A percentile compares a stretch with the other conserved stretches of the same genome.
Evolutionary conservation across 768 basidiomycete genomes (phyloP).

Genomic region (Amanita polypyramis): DNA sequence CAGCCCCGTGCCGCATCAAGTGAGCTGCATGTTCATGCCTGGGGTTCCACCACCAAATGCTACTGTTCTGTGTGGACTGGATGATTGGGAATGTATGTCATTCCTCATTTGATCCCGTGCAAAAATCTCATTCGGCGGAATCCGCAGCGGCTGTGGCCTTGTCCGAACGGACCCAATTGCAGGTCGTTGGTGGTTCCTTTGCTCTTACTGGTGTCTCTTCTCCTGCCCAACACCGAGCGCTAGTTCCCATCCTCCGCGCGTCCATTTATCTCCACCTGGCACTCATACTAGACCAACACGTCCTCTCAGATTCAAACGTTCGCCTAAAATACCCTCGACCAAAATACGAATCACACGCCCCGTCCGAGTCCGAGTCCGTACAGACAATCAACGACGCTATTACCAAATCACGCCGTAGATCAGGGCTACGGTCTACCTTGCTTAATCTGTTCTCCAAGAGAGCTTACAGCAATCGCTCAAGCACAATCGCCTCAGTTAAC

Average conservation of each 20-base stretch:
- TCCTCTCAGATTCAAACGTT: conserved; percentile 42
- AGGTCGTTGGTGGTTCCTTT: conserved; percentile 56
- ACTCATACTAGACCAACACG: conserved; percentile 49
- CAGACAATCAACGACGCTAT: conserved; percentile 4
- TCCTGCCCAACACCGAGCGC: conserved; percentile 27
- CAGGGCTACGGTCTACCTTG: conserved; percentile 30
- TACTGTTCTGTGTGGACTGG: conserved; percentile 35
- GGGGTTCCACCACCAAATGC: conserved; percentile 19
- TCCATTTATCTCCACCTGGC: conserved; percentile 45
- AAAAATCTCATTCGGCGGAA: neutral
- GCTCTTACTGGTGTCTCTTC: conserved; percentile 36
- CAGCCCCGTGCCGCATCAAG: conserved; percentile 22
- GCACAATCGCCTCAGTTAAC: conserved; percentile 11
- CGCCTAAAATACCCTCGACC: conserved; percentile 30
- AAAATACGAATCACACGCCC: conserved; percentile 15
- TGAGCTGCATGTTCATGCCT: conserved; percentile 35
- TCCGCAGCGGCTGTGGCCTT: neutral
- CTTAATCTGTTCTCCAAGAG: conserved; percentile 31
- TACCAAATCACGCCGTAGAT: conserved; percentile 15
- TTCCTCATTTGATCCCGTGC: neutral
- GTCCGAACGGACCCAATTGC: conserved; percentile 16
- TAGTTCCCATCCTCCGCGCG: conserved; percentile 41
- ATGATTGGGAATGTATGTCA: conserved; percentile 39
- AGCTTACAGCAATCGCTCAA: conserved; percentile 13
- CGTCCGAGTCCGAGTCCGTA: conserved; percentile 15